These are phyloP conservation scores for Colletotrichum tropicale DNA, from an alignment of 2,329 filamentous ascomycete genomes.

Conservation along the genomic window DNA sequence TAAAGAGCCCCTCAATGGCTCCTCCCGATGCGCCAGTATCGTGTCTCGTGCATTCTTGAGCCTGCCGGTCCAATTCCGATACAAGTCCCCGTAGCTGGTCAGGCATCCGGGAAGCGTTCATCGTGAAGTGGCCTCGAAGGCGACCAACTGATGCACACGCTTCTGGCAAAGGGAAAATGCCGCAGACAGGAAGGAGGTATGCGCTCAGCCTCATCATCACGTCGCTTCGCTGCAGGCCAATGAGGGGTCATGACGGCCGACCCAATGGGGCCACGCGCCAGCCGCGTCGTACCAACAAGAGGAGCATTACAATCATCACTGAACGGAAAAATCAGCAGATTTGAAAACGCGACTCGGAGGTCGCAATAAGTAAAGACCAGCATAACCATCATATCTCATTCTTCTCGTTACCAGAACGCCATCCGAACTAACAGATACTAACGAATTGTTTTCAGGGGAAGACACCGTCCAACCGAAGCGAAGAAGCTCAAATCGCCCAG, in stretches of 20 bases:
- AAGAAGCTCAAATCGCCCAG: constrained; percentile 51
- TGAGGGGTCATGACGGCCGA: no score
- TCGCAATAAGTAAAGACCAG: background rate
- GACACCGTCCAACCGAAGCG: fast-evolving
- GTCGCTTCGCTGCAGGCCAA: no score
- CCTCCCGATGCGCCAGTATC: background rate
- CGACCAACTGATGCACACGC: no score
- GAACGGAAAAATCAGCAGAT: background rate
- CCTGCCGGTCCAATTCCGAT: background rate
- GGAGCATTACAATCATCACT: no score
- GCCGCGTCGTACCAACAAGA: no score
- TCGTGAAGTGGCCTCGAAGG: background rate
- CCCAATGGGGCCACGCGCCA: no score
- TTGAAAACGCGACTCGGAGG: fast-evolving
- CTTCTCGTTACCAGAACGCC: background rate
- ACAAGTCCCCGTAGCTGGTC: background rate
- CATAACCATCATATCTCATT: background rate
- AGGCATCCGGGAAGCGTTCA: background rate
- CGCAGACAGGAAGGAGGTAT: no score
- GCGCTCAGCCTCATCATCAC: no score
- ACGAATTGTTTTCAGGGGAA: background rate
- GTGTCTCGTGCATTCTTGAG: background rate
- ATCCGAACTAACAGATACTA: background rate
- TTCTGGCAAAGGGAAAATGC: no score
- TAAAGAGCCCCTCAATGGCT: background rate